Evolutionary conservation across 352 stramenopile species (phyloP).

Genomic region (Pythium plurisporium): DNA sequence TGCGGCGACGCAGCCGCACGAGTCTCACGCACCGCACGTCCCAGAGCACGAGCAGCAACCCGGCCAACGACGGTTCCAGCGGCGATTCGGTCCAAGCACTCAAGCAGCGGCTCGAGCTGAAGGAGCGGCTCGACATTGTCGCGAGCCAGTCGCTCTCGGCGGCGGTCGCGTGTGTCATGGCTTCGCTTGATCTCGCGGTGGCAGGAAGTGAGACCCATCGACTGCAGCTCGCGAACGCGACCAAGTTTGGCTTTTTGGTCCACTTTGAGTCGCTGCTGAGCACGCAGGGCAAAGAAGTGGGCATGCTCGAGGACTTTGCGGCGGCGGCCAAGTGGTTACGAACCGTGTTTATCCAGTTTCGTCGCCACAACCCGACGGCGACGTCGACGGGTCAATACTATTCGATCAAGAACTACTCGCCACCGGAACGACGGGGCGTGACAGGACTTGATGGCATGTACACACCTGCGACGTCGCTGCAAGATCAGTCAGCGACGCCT

Average conservation of each 20-base stretch:
- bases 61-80: slow-evolving; percentile 8
- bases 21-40: slow-evolving; percentile 13
- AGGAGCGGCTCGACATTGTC: slow-evolving; percentile 69
- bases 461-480: slow-evolving; percentile 2
- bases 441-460: slow-evolving; percentile 18
- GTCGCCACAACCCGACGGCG: slow-evolving; percentile 30
- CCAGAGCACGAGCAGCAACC: slow-evolving; percentile 15
- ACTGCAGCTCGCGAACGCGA: slow-evolving; percentile 49
- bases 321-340: slow-evolving; percentile 77
- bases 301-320: slow-evolving; percentile 92
- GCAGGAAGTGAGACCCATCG: slow-evolving; percentile 54
- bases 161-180: slow-evolving; percentile 55
- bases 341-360: slow-evolving; percentile 76
- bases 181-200: slow-evolving; percentile 59
- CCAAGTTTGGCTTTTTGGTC: slow-evolving; percentile 60
- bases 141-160: slow-evolving; percentile 73
- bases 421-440: slow-evolving; percentile 26
- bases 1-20: slow-evolving; percentile 6
- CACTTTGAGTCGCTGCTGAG: slow-evolving; percentile 84
- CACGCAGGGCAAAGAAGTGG: slow-evolving; percentile 93
- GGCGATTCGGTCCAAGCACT: slow-evolving; percentile 54
- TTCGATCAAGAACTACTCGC: slow-evolving; percentile 52
- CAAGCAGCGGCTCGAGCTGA: slow-evolving; percentile 61
- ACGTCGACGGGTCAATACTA: slow-evolving; percentile 40
- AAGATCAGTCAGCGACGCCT: neutral